Evolutionary conservation across 1,139 yeast genomes (phyloP).

Genomic region (Yamadazyma oceani): DNA sequence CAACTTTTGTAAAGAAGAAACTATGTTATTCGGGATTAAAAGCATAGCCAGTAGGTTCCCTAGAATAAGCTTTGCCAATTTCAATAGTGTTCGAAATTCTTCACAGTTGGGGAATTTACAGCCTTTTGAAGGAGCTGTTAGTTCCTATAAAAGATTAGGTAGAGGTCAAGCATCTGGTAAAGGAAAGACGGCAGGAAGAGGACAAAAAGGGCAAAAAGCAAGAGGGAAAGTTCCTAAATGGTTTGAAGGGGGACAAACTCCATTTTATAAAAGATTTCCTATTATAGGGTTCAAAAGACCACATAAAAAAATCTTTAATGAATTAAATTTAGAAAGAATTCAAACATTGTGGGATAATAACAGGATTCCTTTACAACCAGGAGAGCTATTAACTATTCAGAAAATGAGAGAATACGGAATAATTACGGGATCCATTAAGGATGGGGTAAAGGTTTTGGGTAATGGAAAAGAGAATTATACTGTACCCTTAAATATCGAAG

Average conservation of each 20-base stretch:
- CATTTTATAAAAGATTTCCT: slow-evolving; percentile 84
- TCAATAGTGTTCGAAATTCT: not conserved
- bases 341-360: slow-evolving; percentile 66
- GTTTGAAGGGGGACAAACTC: slow-evolving; percentile 99
- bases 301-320: slow-evolving; percentile 48
- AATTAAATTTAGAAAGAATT: slow-evolving; percentile 58
- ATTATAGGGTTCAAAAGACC: slow-evolving; percentile 81
- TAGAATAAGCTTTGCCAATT: not conserved
- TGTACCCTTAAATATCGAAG: slow-evolving; percentile 72
- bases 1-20: not conserved
- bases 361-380: slow-evolving; percentile 62
- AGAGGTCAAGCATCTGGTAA: slow-evolving; percentile 95
- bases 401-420: slow-evolving; percentile 73
- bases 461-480: slow-evolving; percentile 58
- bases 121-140: slow-evolving; percentile 44
- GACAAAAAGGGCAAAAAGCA: slow-evolving; percentile 99
- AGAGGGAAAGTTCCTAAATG: slow-evolving; percentile 86
- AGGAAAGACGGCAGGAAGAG: slow-evolving; percentile 96
- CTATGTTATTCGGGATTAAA: not conserved
- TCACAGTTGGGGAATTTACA: slow-evolving; percentile 38
- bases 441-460: slow-evolving; percentile 83
- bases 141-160: slow-evolving; percentile 71
- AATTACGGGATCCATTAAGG: slow-evolving; percentile 66
- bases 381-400: slow-evolving; percentile 60
- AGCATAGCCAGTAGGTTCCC: not conserved